Base-by-base conservation (phyloP, 2,329 filamentous ascomycete species). In the Diaporthe ilicicola region DNA sequence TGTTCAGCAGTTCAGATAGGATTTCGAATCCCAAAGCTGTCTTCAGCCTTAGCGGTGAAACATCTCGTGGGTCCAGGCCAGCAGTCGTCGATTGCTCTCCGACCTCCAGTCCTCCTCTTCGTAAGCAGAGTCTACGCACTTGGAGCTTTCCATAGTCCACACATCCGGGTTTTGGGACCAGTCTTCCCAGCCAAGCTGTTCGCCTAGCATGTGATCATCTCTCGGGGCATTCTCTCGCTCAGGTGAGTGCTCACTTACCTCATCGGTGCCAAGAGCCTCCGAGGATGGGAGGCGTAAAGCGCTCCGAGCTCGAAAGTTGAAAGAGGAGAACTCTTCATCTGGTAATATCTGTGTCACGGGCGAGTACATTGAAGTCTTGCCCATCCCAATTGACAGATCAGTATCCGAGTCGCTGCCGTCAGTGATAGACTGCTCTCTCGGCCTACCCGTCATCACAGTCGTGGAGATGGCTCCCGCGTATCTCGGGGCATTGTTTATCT, bases 371-470 rank as follows among this genome's bases (percentile, higher is more conserved):
- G 4, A 6, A 13, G 1, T 37, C 19, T 64, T 8, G 3, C 12
- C 34, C 42, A 10, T n/a, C 13, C 22, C 1, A n/a, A 4, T 15
- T 12, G 59, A 8, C 2, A 19, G 13, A 50, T 7, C 7, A 13
- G 8, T 3, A 19, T 12, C 12, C 3, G n/a, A 24, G 3, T 8
- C 3, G 24, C 19, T 15, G 10, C 3, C 5, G 13, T 5, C 29
- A 27, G 0, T 8, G 7, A 5, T 5, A 10, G 0, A 13, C 9
- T 17, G n/a, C 3, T 17, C 6, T 1, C 4, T 15, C 32, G 29
- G 13, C 6, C 3, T 13, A 3, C 12, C 29, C 2, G 7, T 7
- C 42, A 24, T 12, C 1, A 42, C 42, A 4, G 12, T 7, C 9
- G 29, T 64, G 3, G n/a, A 15, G n/a, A 64, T 24, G 1, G 44